phyloP scores from a whole-genome alignment of 2,329 filamentous ascomycete genomes.

The Colletotrichum chlorophyti region DNA sequence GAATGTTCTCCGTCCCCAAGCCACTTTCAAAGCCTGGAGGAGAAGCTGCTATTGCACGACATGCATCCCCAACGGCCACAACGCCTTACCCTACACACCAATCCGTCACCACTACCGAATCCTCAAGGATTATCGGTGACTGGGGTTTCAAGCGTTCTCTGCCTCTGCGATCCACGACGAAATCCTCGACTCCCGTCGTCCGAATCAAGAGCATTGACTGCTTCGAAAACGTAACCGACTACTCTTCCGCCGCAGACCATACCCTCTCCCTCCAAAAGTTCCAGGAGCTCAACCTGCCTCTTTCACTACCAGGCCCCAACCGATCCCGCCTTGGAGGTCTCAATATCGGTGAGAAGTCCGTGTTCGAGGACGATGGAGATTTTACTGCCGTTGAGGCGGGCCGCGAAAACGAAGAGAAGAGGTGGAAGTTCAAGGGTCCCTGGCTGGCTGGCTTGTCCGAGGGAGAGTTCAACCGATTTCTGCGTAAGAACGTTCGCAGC shows the following conservation, averaged over 20 bases:
- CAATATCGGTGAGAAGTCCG: constrained; percentile 50
- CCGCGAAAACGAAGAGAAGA: constrained; percentile 42
- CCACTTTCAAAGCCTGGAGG: constrained; percentile 69
- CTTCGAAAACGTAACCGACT: constrained; percentile 88
- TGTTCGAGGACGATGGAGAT: constrained; percentile 66
- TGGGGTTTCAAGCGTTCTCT: constrained; percentile 92
- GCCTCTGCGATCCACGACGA: constrained; percentile 76
- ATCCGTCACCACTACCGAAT: constrained; percentile 77
- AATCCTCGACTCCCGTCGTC: constrained; percentile 76
- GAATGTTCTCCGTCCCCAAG: constrained; percentile 86
- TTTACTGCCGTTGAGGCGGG: constrained; percentile 48
- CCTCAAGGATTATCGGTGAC: constrained; percentile 79
- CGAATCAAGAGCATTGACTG: constrained; percentile 83
- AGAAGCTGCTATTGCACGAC: constrained; percentile 53
- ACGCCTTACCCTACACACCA: constrained; percentile 81
- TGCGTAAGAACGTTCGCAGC: constrained; percentile 59
- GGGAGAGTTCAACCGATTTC: constrained; percentile 64
- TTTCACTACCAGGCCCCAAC: constrained; percentile 59
- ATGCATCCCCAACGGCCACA: constrained; percentile 73
- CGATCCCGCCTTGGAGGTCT: constrained; percentile 12
- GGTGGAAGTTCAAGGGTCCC: constrained; percentile 73
- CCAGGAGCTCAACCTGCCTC: constrained; percentile 78
- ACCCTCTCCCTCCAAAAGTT: constrained; percentile 83
- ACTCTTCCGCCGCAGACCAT: constrained; percentile 82
- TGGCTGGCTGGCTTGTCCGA: constrained; percentile 70